Percentiles rank a stretch among this genome's conserved stretches.
Conservation (phyloP, 441 rosid genomes). For the Adansonia grandidieri region DNA sequence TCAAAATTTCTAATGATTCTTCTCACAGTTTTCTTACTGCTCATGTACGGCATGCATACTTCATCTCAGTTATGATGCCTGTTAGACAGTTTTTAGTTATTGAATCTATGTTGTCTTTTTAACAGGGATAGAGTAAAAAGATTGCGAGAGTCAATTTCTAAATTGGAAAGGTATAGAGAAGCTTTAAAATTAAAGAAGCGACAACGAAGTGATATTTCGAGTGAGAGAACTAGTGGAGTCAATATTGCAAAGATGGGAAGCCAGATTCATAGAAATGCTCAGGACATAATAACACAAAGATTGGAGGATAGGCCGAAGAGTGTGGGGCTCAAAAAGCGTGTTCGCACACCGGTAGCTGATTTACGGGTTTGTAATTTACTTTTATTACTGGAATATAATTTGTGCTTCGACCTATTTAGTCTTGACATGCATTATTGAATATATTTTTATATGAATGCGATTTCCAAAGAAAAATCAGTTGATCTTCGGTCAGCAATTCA, state of each 20-base stretch:
- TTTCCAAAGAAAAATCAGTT: not conserved
- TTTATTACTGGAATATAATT: constrained; percentile 13
- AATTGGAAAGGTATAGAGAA: constrained; percentile 58
- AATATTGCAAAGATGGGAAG: constrained; percentile 54
- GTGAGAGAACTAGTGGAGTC: constrained; percentile 53
- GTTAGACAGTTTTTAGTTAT: constrained; percentile 3
- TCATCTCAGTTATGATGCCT: not conserved
- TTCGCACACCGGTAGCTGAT: constrained; percentile 57
- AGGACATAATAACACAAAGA: constrained; percentile 52
- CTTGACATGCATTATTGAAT: not conserved
- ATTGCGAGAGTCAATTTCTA: constrained; percentile 53
- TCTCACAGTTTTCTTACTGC: not conserved
- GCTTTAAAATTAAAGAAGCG: constrained; percentile 61
- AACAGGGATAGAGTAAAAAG: constrained; percentile 67
- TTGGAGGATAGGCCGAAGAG: constrained; percentile 60
- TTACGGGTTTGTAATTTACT: constrained; percentile 55
- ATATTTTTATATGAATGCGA: not conserved
- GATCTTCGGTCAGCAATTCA: not conserved
- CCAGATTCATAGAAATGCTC: constrained; percentile 56
- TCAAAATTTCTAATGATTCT: not conserved
- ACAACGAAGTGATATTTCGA: constrained; percentile 51
- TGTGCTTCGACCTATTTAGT: not conserved
- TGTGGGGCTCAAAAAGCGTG: constrained; percentile 63
- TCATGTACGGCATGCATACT: not conserved
- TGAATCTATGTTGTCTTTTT: constrained; percentile 32